Conservation (phyloP, 164 flowering plant genomes). For the Echeveria elegans region DNA sequence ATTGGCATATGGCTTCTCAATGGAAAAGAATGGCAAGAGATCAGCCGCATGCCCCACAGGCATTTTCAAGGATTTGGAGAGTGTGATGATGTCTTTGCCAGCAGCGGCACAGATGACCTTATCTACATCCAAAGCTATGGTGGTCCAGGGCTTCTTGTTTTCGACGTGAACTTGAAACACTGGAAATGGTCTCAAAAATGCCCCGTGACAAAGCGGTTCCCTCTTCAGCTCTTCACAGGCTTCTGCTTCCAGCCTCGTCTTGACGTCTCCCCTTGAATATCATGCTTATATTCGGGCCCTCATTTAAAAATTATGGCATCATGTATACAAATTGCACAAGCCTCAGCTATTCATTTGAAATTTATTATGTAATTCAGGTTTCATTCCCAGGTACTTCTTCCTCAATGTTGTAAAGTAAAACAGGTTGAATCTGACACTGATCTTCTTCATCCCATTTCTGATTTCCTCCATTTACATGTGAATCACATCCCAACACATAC, state of each 20-base stretch:
- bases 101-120: constrained; percentile 66
- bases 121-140: constrained; percentile 92
- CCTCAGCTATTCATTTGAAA: background rate
- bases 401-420: background rate
- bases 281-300: background rate
- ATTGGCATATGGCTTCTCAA: constrained; percentile 76
- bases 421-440: background rate
- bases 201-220: constrained; percentile 78
- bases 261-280: constrained; percentile 44
- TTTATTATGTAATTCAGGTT: background rate
- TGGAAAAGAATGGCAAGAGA: constrained; percentile 69
- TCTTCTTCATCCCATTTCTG: background rate
- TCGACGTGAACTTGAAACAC: constrained; percentile 49
- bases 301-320: background rate
- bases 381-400: background rate
- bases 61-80: constrained; percentile 91
- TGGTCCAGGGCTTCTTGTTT: constrained; percentile 64
- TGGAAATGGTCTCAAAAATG: constrained; percentile 93
- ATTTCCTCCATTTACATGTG: background rate
- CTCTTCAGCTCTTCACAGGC: constrained; percentile 86
- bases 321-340: background rate
- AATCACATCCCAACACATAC: background rate
- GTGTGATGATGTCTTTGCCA: constrained; percentile 83
- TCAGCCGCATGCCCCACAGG: constrained; percentile 79
- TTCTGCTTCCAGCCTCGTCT: constrained; percentile 91